Evolutionary conservation across 345 rosid genomes (phyloP), one percentile per base, ranked within the genome.

Genomic region (Angophora floribunda): DNA sequence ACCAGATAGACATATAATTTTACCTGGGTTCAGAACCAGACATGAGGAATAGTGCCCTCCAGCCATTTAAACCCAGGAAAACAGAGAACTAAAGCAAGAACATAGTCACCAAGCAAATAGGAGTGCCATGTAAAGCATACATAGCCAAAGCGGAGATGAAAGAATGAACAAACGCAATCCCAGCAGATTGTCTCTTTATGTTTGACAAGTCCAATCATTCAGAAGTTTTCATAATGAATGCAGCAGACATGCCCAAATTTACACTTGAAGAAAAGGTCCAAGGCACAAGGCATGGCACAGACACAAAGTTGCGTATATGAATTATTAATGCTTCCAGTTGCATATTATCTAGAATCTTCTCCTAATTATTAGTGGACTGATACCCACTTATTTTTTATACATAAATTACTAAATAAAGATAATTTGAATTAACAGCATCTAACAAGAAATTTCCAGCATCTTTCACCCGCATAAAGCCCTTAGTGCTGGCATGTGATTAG

Each of bases 1-100:
- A 6, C 99, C 99, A 57, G 99, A 97, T 78, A 98, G 96, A 92
- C 99, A 97, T 88, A 98, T 96, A 86, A 98, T 97, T 96, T 98
- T 98, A 87, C 99, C 99, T 98, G 96, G 86, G 55, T 57, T 65
- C n/a, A 36, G 44, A 67, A 85, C 13, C 87, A 89, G 16, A 70
- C 51, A 90, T 87, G 79, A 86, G 87, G 44, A 90, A 85, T 80
- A 88, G 84, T 3, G 15, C 84, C 49, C 49, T 36, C 82, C 22
- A 86, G 90, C 47, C 89, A 89, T 51, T 85, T 90, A 88, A 49
- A 89, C 19, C 75, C 24, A 59, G 13, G 16, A 87, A 51, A 49
- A 67, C 15, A 87, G 30, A 49, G 52, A 70, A 87, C 41, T 59
- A 86, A 53, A 85, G 52, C 87, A 32, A 51, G n/a, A 52, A 47